phyloP scores from a whole-genome alignment of 441 rosid species.

The Erodium texanum region DNA sequence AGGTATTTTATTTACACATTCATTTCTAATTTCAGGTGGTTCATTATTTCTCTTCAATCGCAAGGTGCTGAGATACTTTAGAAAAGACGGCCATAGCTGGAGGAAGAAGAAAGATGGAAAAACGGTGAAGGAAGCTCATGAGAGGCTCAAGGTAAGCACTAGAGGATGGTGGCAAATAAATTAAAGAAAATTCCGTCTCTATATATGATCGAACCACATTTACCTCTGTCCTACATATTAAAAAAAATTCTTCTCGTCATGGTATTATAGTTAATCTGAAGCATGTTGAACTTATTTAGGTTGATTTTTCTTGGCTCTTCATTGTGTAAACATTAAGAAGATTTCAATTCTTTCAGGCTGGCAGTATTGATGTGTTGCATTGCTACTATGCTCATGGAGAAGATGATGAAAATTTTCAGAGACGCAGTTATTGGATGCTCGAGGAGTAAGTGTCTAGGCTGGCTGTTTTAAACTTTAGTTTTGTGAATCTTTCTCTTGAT shows the following conservation, averaged over 20 bases:
- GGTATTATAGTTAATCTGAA: neutral
- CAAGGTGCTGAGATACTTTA: constrained; percentile 82
- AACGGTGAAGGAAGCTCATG: constrained; percentile 94
- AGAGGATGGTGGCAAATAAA: neutral
- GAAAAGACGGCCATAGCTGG: constrained; percentile 98
- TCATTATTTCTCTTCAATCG: constrained; percentile 89
- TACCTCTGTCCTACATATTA: neutral
- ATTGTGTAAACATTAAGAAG: constrained; percentile 2
- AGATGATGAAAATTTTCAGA: constrained; percentile 75
- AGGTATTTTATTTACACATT: neutral
- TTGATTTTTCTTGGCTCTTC: constrained; percentile 6
- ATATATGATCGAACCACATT: neutral
- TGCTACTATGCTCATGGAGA: constrained; percentile 99
- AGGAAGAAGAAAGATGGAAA: constrained; percentile 95
- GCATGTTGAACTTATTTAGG: neutral
- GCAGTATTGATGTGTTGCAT: constrained; percentile 82
- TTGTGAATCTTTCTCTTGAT: neutral
- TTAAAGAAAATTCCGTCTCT: neutral
- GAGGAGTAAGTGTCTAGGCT: constrained; percentile 64
- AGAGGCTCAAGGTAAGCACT: constrained; percentile 75
- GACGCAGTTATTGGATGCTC: constrained; percentile 97
- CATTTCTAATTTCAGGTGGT: constrained; percentile 55
- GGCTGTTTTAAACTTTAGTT: no score
- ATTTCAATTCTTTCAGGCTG: constrained; percentile 45
- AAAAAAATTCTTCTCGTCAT: neutral